A percentile compares a stretch with the other conserved stretches of the same genome.
Conservation (phyloP, 177 flowering plant species). For the Vitis hybrid region DNA sequence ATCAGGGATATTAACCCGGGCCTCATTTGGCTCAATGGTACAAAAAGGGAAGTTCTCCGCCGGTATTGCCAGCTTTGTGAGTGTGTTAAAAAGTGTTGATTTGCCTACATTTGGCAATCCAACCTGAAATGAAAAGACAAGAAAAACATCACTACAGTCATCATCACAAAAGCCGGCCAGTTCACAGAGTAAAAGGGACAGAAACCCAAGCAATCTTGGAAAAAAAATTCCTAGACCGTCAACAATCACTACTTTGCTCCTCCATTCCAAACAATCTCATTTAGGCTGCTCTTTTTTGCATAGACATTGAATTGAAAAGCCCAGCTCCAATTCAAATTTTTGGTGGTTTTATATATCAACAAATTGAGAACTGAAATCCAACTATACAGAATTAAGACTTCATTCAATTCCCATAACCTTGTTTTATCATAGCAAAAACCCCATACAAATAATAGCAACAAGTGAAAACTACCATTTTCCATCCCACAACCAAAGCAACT, state of each 20-base stretch:
- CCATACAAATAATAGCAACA: not conserved
- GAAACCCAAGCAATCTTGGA: no score
- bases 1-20: conserved; percentile 86
- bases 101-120: conserved; percentile 99
- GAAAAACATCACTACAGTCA: not conserved
- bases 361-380: no score
- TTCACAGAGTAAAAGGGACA: not conserved
- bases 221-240: no score
- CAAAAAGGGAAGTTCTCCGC: conserved; percentile 98
- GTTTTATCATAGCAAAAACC: no score
- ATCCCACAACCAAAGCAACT: not conserved
- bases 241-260: no score
- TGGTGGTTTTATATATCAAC: no score
- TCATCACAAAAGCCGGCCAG: not conserved
- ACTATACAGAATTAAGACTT: no score
- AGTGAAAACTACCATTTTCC: not conserved
- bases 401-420: no score
- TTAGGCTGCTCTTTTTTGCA: no score
- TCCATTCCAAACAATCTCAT: no score
- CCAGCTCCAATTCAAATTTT: no score
- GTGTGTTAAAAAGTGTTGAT: conserved; percentile 91
- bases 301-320: no score
- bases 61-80: conserved; percentile 87
- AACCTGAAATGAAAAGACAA: conserved; percentile 47
- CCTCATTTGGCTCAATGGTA: conserved; percentile 97